phyloP scores from a whole-genome alignment of 2,329 filamentous ascomycete species.

The Fusarium sp. region DNA sequence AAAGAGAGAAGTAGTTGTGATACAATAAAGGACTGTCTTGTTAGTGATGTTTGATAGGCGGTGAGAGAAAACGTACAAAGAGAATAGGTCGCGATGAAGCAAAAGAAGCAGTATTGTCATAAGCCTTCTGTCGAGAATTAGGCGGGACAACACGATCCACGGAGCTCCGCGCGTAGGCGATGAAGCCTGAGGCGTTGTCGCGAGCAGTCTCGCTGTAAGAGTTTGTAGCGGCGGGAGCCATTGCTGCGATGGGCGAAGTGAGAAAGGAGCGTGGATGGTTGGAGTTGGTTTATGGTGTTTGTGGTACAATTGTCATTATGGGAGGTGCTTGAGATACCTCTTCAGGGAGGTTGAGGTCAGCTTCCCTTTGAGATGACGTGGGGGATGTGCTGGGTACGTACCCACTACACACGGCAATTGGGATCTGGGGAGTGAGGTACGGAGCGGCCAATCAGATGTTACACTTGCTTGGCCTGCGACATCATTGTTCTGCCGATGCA shows the following conservation, averaged over 20 bases:
- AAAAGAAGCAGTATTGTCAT: conserved; percentile 64
- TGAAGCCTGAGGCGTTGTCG: conserved; percentile 50
- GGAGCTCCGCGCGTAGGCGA: conserved; percentile 56
- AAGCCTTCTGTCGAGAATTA: conserved; percentile 66
- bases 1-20: conserved; percentile 73
- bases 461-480: not conserved
- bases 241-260: not conserved
- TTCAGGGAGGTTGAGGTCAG: conserved; percentile 1
- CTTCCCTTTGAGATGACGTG: conserved; percentile 18
- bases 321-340: not conserved
- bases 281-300: not conserved
- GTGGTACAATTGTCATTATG: conserved; percentile 13
- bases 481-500: not conserved
- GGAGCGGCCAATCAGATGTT: conserved; percentile 8
- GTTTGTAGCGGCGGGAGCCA: conserved; percentile 21
- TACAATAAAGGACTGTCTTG: conserved; percentile 71
- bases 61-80: conserved; percentile 62
- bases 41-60: not conserved
- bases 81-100: conserved; percentile 73
- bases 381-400: conserved; percentile 24
- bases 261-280: not conserved
- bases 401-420: not conserved
- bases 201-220: conserved; percentile 42
- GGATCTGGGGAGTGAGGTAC: not conserved
- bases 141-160: conserved; percentile 67